Evolutionary conservation across 768 basidiomycete species (phyloP).

Genomic region (Tylopilus vinaceipallidus): DNA sequence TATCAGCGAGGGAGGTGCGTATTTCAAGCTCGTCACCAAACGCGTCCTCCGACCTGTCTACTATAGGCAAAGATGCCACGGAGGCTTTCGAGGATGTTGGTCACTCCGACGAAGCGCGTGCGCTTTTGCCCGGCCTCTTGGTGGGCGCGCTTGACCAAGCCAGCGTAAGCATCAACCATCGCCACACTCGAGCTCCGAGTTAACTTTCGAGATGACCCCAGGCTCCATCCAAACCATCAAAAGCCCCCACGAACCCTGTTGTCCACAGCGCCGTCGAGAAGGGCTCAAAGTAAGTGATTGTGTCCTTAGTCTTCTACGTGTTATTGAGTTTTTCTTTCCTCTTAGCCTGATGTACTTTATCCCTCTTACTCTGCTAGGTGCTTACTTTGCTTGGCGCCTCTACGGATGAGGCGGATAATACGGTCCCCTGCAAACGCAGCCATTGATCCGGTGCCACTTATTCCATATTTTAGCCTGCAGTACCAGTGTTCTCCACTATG

Average conservation of each 20-base stretch:
- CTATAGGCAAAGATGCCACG: conserved; percentile 87
- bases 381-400: conserved; percentile 86
- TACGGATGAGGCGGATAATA: conserved; percentile 39
- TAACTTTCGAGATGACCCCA: conserved; percentile 23
- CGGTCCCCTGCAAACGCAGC: background rate
- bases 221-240: conserved; percentile 53
- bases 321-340: background rate
- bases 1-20: conserved; percentile 84
- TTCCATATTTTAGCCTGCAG: conserved; percentile 12
- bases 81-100: conserved; percentile 99
- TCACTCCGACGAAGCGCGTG: conserved; percentile 97
- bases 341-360: no score
- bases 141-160: conserved; percentile 81
- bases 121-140: conserved; percentile 71
- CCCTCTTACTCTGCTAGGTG: conserved; percentile 37
- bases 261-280: conserved; percentile 52
- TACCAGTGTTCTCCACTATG: conserved; percentile 15
- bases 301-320: background rate
- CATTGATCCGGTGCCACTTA: background rate
- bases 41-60: background rate
- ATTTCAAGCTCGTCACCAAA: conserved; percentile 16
- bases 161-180: conserved; percentile 43
- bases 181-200: conserved; percentile 1
- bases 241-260: conserved; percentile 40
- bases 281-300: conserved; percentile 60